These are phyloP conservation scores for Crucihimalaya himalaica DNA, from an alignment of 345 rosid genomes.

Conservation along the genomic window DNA sequence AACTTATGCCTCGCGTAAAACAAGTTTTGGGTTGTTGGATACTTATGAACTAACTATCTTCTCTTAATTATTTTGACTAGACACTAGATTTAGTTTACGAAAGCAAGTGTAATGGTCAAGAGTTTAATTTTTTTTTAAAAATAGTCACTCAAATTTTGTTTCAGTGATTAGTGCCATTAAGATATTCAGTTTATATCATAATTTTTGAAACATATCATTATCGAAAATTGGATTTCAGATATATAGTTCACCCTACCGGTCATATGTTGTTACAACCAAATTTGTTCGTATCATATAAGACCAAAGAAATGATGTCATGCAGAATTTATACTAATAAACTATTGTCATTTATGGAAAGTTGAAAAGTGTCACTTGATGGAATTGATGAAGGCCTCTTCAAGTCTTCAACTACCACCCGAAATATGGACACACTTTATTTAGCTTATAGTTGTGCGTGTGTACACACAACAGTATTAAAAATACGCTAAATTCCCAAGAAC, in stretches of 20 bases:
- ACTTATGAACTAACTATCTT: no score
- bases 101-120: no score
- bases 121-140: no score
- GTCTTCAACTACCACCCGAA: constrained; percentile 37
- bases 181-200: background rate
- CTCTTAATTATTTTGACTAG: no score
- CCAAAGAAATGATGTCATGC: background rate
- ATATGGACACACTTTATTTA: constrained; percentile 15
- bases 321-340: constrained; percentile 11
- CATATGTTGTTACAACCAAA: background rate
- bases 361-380: constrained; percentile 24
- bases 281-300: background rate
- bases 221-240: background rate
- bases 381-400: constrained; percentile 34
- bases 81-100: no score
- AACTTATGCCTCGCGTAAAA: no score
- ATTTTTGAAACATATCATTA: background rate
- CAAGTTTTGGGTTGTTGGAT: no score
- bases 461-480: background rate
- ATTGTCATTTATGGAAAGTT: constrained; percentile 14
- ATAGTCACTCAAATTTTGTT: no score
- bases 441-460: background rate
- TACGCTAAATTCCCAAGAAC: background rate
- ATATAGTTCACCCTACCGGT: background rate
- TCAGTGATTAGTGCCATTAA: no score